Evolutionary conservation across 768 basidiomycete genomes (phyloP).

Genomic region (Termitomyces sp.): DNA sequence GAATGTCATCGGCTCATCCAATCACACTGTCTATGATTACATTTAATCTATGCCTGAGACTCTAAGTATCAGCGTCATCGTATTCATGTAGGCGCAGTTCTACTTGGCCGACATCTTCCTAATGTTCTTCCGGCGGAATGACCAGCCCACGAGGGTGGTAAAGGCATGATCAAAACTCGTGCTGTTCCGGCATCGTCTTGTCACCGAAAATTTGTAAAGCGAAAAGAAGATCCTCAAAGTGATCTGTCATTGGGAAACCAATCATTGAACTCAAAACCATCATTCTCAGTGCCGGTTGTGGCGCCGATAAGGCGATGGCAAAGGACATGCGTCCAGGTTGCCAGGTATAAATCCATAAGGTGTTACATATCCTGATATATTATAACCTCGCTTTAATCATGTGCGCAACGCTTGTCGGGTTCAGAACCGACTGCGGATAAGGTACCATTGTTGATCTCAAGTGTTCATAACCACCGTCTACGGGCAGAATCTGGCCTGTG

Average conservation of each 20-base stretch:
- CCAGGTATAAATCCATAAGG: slow-evolving; percentile 1
- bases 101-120: neutral
- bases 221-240: neutral
- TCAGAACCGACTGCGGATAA: slow-evolving; percentile 59
- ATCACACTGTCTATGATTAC: neutral
- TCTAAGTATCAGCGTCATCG: neutral
- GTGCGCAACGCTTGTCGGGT: slow-evolving; percentile 44
- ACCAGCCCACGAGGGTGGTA: neutral
- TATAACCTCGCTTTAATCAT: slow-evolving; percentile 49
- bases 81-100: neutral
- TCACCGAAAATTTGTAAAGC: neutral
- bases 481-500: slow-evolving; percentile 68
- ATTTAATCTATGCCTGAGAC: neutral
- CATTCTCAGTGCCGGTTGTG: neutral
- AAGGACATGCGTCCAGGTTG: neutral
- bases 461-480: slow-evolving; percentile 63
- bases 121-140: neutral
- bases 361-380: neutral
- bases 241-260: neutral
- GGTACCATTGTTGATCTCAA: slow-evolving; percentile 43
- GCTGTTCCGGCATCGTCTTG: neutral
- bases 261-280: neutral
- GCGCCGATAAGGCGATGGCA: slow-evolving; percentile 1
- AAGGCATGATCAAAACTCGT: neutral
- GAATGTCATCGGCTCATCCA: neutral